phyloP scores from a whole-genome alignment of 441 rosid species.

The Adansonia grandidieri region DNA sequence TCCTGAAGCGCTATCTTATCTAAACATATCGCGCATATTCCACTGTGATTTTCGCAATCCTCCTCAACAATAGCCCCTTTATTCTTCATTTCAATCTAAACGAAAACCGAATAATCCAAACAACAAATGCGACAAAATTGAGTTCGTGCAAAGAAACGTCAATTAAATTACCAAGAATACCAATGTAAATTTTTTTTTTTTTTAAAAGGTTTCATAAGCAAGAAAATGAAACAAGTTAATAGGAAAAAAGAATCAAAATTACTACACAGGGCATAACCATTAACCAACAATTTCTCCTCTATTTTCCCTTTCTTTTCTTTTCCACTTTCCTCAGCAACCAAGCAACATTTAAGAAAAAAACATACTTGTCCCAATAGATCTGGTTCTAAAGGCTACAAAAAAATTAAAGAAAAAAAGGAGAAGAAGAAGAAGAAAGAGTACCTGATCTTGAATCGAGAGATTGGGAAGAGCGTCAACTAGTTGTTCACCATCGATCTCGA shows the following conservation, averaged over 20 bases:
- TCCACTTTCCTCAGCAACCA: constrained; percentile 19
- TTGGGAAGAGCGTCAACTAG: constrained; percentile 30
- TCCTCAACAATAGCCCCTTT: constrained; percentile 30
- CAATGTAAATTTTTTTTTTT: not conserved
- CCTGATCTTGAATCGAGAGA: constrained; percentile 46
- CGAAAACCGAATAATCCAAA: constrained; percentile 8
- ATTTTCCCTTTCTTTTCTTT: not conserved
- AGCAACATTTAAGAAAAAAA: not conserved
- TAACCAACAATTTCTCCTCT: not conserved
- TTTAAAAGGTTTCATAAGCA: not conserved
- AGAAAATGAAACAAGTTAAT: not conserved
- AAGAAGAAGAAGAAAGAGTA: constrained; percentile 13
- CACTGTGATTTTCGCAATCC: constrained; percentile 52
- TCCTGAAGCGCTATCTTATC: constrained; percentile 67
- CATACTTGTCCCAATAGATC: not conserved
- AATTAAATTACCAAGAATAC: not conserved
- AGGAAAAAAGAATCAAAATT: not conserved
- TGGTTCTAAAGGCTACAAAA: not conserved
- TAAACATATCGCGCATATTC: constrained; percentile 70
- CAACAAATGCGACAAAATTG: not conserved
- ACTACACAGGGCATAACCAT: not conserved
- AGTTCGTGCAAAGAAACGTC: not conserved
- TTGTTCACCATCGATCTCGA: constrained; percentile 35
- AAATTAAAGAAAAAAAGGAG: not conserved
- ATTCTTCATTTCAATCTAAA: constrained; percentile 46